Evolutionary conservation across 2,329 filamentous ascomycete genomes (phyloP), one percentile per base, ranked within the genome.

Genomic region (Diaporthe capsici): DNA sequence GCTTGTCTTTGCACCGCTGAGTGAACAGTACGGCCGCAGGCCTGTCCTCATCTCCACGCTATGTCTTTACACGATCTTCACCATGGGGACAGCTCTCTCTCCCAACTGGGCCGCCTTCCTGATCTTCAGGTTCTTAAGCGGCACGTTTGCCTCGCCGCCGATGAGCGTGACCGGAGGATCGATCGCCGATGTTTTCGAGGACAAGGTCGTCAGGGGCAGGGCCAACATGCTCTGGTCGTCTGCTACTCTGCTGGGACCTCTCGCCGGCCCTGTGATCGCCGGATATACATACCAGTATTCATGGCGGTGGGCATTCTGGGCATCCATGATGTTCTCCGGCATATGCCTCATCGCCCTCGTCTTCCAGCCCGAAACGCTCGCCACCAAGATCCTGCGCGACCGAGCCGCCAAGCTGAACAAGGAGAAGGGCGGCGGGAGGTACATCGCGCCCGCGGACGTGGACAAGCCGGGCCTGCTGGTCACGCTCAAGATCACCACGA

Each of bases 251-350:
- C 61, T 80, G 25, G 80, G 80, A 10, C 80, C 80, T 6, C 72
- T 81, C n/a, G 77, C 68, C 4, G 80, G 77, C 9, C 80, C 80
- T 2, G 77, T 81, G 9, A 20, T 81, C 20, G 68, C 78, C 7
- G 80, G 80, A 0, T 81, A 78, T 57, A 72, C 77, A 9, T 76
- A 77, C 10, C 73, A 58, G 1, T 34, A 75, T 7, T 80, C 78
- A 3, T 81, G 80, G 80, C 61, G 76, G n/a, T 80, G 79, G 74
- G 77, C 71, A 10, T 81, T 81, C 58, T 81, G 80, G 80, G 78
- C 78, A 37, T 76, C 76, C 47, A 72, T 81, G 42, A 77, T 79
- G 6, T 57, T 79, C 5, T 77, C 79, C 0, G 79, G 70, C 1
- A 65, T 79, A 4, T 80, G 78, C 20, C 58, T 79, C 0, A 20